Evolutionary conservation across 2,329 filamentous ascomycete genomes (phyloP).

Genomic region (Rachicladosporium sp.): DNA sequence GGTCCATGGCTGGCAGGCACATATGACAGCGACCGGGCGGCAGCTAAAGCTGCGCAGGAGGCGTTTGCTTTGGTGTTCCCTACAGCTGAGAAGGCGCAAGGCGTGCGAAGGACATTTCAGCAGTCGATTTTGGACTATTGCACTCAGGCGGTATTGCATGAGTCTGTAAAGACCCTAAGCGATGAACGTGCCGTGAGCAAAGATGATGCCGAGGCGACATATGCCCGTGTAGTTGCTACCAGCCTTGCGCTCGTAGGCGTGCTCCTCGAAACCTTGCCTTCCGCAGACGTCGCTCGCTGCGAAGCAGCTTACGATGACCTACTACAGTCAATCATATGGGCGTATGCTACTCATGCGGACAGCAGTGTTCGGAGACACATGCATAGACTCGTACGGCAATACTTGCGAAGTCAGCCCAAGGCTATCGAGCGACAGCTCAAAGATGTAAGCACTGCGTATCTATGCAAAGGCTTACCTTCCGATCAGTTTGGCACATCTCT

Average conservation of each 20-base stretch:
- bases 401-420: conserved; percentile 34
- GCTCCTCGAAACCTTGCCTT: conserved; percentile 33
- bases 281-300: conserved; percentile 47
- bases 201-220: conserved; percentile 79
- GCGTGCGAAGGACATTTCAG: conserved; percentile 75
- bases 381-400: conserved; percentile 44
- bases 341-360: conserved; percentile 44
- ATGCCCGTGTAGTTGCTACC: conserved; percentile 61
- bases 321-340: conserved; percentile 53
- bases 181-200: conserved; percentile 73
- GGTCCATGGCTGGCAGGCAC: conserved; percentile 85
- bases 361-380: conserved; percentile 44
- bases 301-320: conserved; percentile 53
- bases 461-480: conserved; percentile 61
- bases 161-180: conserved; percentile 71
- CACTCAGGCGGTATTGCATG: conserved; percentile 60
- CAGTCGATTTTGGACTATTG: conserved; percentile 71
- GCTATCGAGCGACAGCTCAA: conserved; percentile 31
- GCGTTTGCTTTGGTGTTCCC: conserved; percentile 64
- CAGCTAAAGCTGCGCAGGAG: conserved; percentile 61
- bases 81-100: conserved; percentile 63
- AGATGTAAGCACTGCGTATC: conserved; percentile 53
- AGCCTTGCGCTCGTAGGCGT: conserved; percentile 44
- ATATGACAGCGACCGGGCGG: conserved; percentile 72
- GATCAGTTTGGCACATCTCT: conserved; percentile 62